Evolutionary conservation across 345 rosid genomes (phyloP).

Genomic region (Gossypium anomalum): DNA sequence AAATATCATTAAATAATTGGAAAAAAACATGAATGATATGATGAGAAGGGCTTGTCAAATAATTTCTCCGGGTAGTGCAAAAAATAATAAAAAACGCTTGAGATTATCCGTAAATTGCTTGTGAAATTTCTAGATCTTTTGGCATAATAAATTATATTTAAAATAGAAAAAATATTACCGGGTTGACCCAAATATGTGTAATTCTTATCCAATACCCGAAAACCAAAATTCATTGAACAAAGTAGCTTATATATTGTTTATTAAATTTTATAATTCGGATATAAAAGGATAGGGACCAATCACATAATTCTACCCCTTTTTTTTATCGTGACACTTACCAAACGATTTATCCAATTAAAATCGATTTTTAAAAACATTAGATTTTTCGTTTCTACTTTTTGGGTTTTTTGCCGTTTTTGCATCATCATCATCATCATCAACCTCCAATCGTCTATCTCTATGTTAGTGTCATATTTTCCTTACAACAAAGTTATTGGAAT

Average conservation of each 20-base stretch:
- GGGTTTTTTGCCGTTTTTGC: not conserved
- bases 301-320: not conserved
- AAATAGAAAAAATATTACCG: not conserved
- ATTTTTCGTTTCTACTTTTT: not conserved
- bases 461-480: not conserved
- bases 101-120: too few relatives aligned
- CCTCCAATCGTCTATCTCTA: not conserved
- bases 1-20: too few relatives aligned
- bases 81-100: too few relatives aligned
- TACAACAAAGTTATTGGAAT: not conserved
- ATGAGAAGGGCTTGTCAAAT: too few relatives aligned
- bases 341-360: not conserved
- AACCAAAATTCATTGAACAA: not conserved
- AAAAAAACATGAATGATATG: accelerated
- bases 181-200: not conserved
- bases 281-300: not conserved
- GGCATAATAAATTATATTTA: not conserved
- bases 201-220: not conserved
- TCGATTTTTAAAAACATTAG: not conserved
- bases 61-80: too few relatives aligned
- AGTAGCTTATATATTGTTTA: too few relatives aligned
- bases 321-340: not conserved
- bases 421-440: not conserved
- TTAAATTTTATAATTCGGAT: not conserved
- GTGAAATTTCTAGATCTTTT: too few relatives aligned